Percentiles rank a stretch among this genome's conserved stretches.
phyloP scores from a whole-genome alignment of 768 basidiomycete species.

The Termitomyces sp. region DNA sequence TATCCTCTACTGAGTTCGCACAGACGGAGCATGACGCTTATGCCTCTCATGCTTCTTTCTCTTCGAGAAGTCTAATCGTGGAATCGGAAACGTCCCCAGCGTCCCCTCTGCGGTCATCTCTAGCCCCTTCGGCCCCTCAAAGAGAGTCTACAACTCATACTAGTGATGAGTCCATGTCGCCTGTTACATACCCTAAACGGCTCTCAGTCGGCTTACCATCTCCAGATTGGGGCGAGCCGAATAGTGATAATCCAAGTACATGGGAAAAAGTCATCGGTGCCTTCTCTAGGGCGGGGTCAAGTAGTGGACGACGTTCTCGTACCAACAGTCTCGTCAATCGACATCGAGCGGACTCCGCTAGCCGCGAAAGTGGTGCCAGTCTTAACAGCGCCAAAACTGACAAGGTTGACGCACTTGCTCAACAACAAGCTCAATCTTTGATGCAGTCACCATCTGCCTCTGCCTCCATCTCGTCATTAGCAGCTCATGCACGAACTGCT shows the following conservation, averaged over 20 bases:
- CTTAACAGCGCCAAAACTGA: conserved; percentile 60
- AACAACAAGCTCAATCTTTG: conserved; percentile 39
- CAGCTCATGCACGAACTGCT: conserved; percentile 52
- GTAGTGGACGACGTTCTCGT: conserved; percentile 70
- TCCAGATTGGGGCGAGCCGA: conserved; percentile 50
- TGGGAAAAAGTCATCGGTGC: conserved; percentile 76
- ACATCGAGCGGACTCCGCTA: conserved; percentile 69
- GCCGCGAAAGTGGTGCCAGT: conserved; percentile 75
- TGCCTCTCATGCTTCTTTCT: conserved; percentile 51
- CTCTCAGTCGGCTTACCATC: conserved; percentile 66
- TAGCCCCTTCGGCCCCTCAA: conserved; percentile 46
- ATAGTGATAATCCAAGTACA: conserved; percentile 49
- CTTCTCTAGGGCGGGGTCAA: conserved; percentile 63
- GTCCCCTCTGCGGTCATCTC: conserved; percentile 38
- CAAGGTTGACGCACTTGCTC: conserved; percentile 37
- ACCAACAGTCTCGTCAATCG: conserved; percentile 72
- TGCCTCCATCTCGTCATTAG: conserved; percentile 64
- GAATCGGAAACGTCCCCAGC: conserved; percentile 61
- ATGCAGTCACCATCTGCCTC: conserved; percentile 67
- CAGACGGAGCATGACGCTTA: conserved; percentile 35
- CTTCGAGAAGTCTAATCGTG: conserved; percentile 58
- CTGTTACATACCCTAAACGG: conserved; percentile 54
- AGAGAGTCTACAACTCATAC: conserved; percentile 33
- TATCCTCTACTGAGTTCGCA: conserved; percentile 47
- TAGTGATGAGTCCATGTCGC: conserved; percentile 49